Evolutionary conservation across 257 asterid species (phyloP).

Genomic region (Cordia subcordata): DNA sequence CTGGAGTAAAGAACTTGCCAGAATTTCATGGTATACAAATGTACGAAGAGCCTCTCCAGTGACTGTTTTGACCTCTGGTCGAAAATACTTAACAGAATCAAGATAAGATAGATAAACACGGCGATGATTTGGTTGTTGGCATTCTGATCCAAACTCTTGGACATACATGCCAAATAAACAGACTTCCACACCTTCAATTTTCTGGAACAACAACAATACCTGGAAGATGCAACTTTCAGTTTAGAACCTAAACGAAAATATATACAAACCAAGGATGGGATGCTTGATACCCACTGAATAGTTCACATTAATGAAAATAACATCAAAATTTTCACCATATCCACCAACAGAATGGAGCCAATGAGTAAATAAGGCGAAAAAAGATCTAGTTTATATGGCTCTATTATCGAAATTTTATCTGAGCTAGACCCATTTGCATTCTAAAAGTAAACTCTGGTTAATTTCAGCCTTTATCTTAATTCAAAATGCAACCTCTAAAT

Average conservation of each 20-base stretch:
- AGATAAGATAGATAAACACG: slow-evolving; percentile 99
- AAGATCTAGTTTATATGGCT: too few species aligned
- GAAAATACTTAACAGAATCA: slow-evolving; percentile 96
- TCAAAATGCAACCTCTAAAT: background rate
- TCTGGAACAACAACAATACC: slow-evolving; percentile 89
- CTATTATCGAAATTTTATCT: too few species aligned
- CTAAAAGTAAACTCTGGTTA: too few species aligned
- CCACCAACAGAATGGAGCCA: too few species aligned
- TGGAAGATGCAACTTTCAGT: slow-evolving; percentile 36
- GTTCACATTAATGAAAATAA: too few species aligned
- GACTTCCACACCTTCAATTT: slow-evolving; percentile 98
- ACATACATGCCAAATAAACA: slow-evolving; percentile 98
- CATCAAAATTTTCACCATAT: too few species aligned
- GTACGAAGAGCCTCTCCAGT: slow-evolving; percentile 99
- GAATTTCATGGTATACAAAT: slow-evolving; percentile 92
- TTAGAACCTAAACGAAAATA: slow-evolving; percentile 3
- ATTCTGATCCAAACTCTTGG: slow-evolving; percentile 98
- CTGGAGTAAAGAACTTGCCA: slow-evolving; percentile 51
- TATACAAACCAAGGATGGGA: background rate
- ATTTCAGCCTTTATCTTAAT: too few species aligned
- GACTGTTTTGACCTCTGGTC: slow-evolving; percentile 86
- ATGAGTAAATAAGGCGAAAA: too few species aligned
- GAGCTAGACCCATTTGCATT: too few species aligned
- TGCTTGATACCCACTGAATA: background rate
- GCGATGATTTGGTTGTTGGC: slow-evolving; percentile 93